Percentiles rank a stretch among this genome's conserved stretches.
Conservation (phyloP, 169 alveolate genomes). For the Babesia divergens region DNA sequence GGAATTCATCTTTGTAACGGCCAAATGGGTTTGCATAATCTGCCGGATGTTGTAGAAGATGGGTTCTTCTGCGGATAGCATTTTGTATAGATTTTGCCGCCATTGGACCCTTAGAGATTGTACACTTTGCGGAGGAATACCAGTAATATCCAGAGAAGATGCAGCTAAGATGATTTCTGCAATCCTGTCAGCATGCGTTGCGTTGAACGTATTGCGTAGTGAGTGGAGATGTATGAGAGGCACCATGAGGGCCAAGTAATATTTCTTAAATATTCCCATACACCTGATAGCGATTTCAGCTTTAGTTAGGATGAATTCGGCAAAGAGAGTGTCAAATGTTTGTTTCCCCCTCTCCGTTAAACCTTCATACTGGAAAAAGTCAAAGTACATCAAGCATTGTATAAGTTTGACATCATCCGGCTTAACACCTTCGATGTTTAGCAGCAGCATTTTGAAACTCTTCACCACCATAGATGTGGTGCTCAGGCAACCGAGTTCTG, state of each 20-base stretch:
- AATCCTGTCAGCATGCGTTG: not conserved
- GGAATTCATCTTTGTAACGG: not conserved
- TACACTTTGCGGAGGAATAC: not conserved
- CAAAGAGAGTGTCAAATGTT: constrained; percentile 37
- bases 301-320: constrained; percentile 16
- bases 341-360: constrained; percentile 53
- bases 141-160: not conserved
- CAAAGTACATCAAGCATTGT: constrained; percentile 1
- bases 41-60: not conserved
- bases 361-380: constrained; percentile 34
- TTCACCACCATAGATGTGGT: constrained; percentile 41
- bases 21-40: not conserved
- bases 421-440: not conserved
- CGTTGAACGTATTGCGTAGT: constrained; percentile 1
- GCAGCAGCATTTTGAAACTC: constrained; percentile 14
- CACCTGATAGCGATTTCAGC: constrained; percentile 25
- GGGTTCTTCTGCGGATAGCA: not conserved
- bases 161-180: constrained; percentile 4
- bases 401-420: constrained; percentile 10
- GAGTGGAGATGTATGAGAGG: constrained; percentile 40
- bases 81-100: not conserved
- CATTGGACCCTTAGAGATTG: not conserved
- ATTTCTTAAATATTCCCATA: not conserved
- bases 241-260: constrained; percentile 23
- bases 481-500: constrained; percentile 44